Evolutionary conservation across 345 rosid genomes (phyloP).

Genomic region (Noccaea bulbosa): DNA sequence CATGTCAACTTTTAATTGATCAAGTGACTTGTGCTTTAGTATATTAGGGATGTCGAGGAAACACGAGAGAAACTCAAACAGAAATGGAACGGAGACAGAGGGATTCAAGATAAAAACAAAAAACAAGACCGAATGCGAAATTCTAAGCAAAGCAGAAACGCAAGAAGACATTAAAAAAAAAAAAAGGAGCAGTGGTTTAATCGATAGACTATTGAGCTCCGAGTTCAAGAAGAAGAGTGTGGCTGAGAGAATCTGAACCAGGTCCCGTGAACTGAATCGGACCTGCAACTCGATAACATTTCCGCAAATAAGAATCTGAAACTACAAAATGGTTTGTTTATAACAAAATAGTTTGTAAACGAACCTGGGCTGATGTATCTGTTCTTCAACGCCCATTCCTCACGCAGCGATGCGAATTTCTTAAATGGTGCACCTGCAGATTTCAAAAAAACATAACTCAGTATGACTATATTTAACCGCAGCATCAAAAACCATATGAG

Average conservation of each 20-base stretch:
- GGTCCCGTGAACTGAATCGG: conserved; percentile 96
- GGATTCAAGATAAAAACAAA: not conserved
- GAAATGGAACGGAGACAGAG: not conserved
- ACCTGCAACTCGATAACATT: conserved; percentile 52
- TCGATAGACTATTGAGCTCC: conserved; percentile 52
- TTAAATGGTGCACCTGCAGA: conserved; percentile 86
- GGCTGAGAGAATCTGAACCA: conserved; percentile 63
- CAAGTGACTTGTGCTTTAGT: no score
- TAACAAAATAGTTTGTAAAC: conserved; percentile 26
- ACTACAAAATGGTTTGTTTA: not conserved
- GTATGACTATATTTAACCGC: not conserved
- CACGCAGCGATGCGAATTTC: conserved; percentile 74
- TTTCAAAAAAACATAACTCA: not conserved
- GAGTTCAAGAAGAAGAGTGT: conserved; percentile 79
- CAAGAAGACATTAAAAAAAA: not conserved
- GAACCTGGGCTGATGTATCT: conserved; percentile 91
- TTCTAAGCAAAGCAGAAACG: not conserved
- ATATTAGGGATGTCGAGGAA: conserved; percentile 8
- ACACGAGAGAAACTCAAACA: not conserved
- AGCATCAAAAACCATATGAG: not conserved
- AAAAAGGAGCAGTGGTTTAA: not conserved
- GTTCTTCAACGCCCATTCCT: conserved; percentile 88
- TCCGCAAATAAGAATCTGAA: not conserved
- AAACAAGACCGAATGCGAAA: conserved; percentile 9
- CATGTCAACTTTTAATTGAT: no score